Evolutionary conservation across 2,329 filamentous ascomycete species (phyloP).

Genomic region (Elsinoe arachidis): DNA sequence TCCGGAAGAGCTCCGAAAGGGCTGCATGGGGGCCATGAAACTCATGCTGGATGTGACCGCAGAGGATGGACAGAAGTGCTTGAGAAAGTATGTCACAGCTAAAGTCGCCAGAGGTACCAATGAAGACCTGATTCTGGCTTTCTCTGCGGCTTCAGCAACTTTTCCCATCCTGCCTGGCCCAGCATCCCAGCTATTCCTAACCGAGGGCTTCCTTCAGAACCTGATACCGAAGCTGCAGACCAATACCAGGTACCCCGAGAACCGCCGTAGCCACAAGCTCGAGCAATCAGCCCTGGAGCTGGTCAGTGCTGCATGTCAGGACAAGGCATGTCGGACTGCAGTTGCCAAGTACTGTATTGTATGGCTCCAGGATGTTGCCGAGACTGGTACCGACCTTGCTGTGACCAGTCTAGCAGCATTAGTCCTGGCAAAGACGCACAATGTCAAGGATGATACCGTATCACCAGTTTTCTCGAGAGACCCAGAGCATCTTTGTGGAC

Average conservation of each 20-base stretch:
- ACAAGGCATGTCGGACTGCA: conserved; percentile 69
- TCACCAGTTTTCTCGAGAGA: conserved; percentile 8
- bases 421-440: conserved; percentile 47
- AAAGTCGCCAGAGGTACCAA: conserved; percentile 66
- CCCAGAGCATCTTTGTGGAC: conserved; percentile 43
- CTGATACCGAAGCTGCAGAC: conserved; percentile 68
- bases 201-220: conserved; percentile 72
- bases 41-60: conserved; percentile 73
- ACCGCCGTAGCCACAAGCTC: conserved; percentile 75
- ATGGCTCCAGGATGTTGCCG: conserved; percentile 79
- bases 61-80: conserved; percentile 56
- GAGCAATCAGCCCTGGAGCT: conserved; percentile 82
- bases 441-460: conserved; percentile 3
- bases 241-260: conserved; percentile 28
- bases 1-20: conserved; percentile 62
- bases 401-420: conserved; percentile 44
- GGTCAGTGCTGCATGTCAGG: conserved; percentile 84
- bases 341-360: conserved; percentile 76
- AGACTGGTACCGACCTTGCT: conserved; percentile 55
- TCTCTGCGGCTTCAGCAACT: conserved; percentile 80
- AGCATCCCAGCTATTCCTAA: conserved; percentile 72
- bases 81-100: conserved; percentile 65
- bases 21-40: conserved; percentile 72
- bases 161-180: conserved; percentile 78
- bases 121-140: conserved; percentile 83